Evolutionary conservation across 495 filamentous ascomycete species (phyloP), one percentile per base, ranked within the genome.

Genomic region (Collariella sp.): DNA sequence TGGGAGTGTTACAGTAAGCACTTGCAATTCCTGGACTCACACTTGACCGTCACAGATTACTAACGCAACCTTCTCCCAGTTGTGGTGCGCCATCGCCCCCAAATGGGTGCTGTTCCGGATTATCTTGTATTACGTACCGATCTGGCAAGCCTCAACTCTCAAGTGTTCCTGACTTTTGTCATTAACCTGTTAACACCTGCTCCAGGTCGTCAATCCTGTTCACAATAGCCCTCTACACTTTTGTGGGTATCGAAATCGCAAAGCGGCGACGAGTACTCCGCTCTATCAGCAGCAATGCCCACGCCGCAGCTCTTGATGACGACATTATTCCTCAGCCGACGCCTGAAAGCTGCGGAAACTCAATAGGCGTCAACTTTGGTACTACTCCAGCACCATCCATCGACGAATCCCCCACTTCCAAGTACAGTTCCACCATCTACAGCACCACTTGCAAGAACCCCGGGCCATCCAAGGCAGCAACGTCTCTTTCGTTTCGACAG

Each of bases 61-160:
- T 54, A 47, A 59, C 46, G 22, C 3, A 55, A 38, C 20, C 9
- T 38, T 5, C 23, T 16, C 33, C 10, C 3, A 75, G 71, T 56
- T 76, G 2, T 76, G 72, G 73, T 77, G 75, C 50, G 72, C 72
- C 19, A 71, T 77, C 40, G 67, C 71, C 39, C 70, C 67, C 0
- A 62, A 67, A 5, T 77, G 75, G 75, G 69, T 73, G 36, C 33
- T 75, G 1, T 66, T 74, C 50, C 66, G 73, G 5, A 67, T 77
- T 7, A 48, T 73, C 0, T 56, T 72, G 44, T 76, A 74, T 60
- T 77, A 76, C 44, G 68, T 63, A 0, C 71, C 72, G 2, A 69
- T 77, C 16, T 77, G 74, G 74, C 74, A 64, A 2, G 56, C 51
- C 7, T 45, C 16, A 22, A 16, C 1, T 35, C 15, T 33, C 23